These are phyloP conservation scores for Colletotrichum aenigma DNA, from an alignment of 2,329 filamentous ascomycete species.

Conservation along the genomic window DNA sequence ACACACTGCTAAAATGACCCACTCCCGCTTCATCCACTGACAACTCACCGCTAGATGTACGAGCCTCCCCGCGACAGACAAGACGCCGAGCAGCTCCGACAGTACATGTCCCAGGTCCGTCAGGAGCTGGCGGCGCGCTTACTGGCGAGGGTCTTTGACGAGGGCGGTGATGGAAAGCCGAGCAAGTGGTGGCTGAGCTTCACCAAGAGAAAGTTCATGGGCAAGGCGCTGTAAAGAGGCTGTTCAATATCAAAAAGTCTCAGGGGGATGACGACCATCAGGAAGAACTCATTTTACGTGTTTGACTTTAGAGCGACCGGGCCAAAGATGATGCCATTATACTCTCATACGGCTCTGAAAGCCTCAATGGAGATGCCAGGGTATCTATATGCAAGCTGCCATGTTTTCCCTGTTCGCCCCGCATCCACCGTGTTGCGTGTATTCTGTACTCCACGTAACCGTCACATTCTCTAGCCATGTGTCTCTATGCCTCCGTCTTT, in stretches of 20 bases:
- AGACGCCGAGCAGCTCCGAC: conserved; percentile 85
- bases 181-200: conserved; percentile 98
- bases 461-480: not conserved
- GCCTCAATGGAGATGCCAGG: conserved; percentile 2
- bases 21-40: not conserved
- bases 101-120: conserved; percentile 90
- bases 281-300: not conserved
- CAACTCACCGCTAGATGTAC: conserved; percentile 67
- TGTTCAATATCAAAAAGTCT: not conserved
- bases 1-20: not conserved
- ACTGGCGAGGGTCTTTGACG: conserved; percentile 85
- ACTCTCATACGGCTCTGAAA: not conserved
- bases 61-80: conserved; percentile 86
- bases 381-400: conserved; percentile 10
- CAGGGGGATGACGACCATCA: not conserved
- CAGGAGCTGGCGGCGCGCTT: conserved; percentile 88
- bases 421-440: not conserved
- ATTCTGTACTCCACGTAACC: not conserved
- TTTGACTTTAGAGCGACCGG: conserved; percentile 13
- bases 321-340: conserved; percentile 9
- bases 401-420: not conserved
- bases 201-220: conserved; percentile 99
- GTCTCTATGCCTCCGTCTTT: conserved; percentile 51
- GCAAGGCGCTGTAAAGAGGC: conserved; percentile 74
- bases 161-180: conserved; percentile 71